Percentiles rank a stretch among this genome's conserved stretches.
phyloP scores from a whole-genome alignment of 352 stramenopile species.

The Pythium rhizo-oryzae region DNA sequence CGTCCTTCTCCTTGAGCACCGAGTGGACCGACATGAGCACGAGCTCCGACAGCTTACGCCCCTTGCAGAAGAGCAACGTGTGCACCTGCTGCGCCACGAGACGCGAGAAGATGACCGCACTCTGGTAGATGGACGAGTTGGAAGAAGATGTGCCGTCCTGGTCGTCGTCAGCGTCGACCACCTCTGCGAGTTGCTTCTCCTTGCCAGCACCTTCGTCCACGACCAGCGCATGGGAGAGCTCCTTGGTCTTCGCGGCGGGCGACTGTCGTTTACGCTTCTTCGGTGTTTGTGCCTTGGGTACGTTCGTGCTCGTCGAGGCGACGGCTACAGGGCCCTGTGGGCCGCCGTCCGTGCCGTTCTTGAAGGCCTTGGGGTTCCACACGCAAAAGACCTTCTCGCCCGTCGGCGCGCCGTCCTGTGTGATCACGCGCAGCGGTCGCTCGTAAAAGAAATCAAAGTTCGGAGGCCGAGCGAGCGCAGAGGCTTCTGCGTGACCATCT shows the following conservation, averaged over 20 bases:
- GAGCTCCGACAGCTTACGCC: constrained; percentile 93
- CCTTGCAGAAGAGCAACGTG: constrained; percentile 96
- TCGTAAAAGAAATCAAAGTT: constrained; percentile 69
- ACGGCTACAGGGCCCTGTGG: not conserved
- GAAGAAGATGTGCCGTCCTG: constrained; percentile 11
- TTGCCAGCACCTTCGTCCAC: not conserved
- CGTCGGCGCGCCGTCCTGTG: constrained; percentile 90
- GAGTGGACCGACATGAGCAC: constrained; percentile 88
- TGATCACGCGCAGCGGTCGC: constrained; percentile 68
- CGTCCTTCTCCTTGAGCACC: constrained; percentile 48
- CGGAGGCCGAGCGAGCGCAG: constrained; percentile 20
- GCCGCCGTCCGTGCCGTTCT: constrained; percentile 14
- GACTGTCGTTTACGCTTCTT: constrained; percentile 8
- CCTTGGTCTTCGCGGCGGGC: not conserved
- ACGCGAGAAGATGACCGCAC: constrained; percentile 89
- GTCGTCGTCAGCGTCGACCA: constrained; percentile 21
- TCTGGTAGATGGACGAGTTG: constrained; percentile 87
- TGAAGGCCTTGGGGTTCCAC: constrained; percentile 90
- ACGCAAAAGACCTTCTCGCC: constrained; percentile 94
- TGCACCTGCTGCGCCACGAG: constrained; percentile 90
- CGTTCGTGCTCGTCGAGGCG: not conserved
- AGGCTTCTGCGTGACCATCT: not conserved
- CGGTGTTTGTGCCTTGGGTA: not conserved
- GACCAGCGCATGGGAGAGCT: not conserved
- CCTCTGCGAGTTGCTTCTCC: constrained; percentile 12